phyloP scores from a whole-genome alignment of 2,329 filamentous ascomycete species.

The Phyllosticta capitalensis region DNA sequence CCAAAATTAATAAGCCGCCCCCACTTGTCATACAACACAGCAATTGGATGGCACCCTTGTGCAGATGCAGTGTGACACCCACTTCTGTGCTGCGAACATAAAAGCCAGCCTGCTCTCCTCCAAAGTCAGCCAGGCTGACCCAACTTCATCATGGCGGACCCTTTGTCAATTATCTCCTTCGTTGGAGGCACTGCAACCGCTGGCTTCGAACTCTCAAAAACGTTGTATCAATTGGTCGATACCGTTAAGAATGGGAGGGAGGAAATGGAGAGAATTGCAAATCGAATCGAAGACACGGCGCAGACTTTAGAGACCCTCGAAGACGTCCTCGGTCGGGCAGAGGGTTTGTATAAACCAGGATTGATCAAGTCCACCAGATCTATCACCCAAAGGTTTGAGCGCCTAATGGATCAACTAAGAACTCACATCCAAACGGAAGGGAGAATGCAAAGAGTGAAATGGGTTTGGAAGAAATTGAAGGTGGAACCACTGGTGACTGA shows the following conservation, averaged over 20 bases:
- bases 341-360: not conserved
- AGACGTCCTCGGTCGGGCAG: not conserved
- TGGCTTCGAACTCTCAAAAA: not conserved
- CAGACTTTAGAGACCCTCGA: not conserved
- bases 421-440: too few relatives aligned
- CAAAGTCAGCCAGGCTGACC: not conserved
- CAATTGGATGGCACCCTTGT: not conserved
- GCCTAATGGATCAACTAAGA: too few relatives aligned
- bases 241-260: not conserved
- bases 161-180: not conserved
- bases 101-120: not conserved
- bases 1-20: too few relatives aligned
- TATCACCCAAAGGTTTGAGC: not conserved
- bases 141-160: not conserved
- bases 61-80: not conserved
- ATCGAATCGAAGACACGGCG: not conserved
- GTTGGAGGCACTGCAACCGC: not conserved
- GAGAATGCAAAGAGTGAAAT: too few relatives aligned
- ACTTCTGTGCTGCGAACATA: not conserved
- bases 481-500: too few relatives aligned
- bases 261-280: not conserved
- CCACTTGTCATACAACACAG: not conserved
- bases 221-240: not conserved
- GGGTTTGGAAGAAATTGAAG: too few relatives aligned
- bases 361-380: not conserved